Evolutionary conservation across 257 asterid species (phyloP).

Genomic region (Salvia hispanica): DNA sequence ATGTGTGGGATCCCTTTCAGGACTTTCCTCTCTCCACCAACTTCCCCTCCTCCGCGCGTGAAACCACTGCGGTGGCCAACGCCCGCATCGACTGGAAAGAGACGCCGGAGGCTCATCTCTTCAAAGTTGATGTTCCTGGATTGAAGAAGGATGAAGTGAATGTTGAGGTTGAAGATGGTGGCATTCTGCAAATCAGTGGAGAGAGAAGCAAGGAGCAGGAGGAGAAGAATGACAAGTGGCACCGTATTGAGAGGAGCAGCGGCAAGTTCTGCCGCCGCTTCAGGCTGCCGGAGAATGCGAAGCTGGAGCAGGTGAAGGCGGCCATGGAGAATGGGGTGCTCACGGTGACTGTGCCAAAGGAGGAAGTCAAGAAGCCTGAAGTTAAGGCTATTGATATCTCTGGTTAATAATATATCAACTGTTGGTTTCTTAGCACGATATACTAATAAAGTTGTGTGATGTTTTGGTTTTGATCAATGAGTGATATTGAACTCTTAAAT

Average conservation of each 20-base stretch:
- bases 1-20: slow-evolving; percentile 24
- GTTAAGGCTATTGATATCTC: slow-evolving; percentile 33
- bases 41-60: not conserved
- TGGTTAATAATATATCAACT: not conserved
- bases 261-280: slow-evolving; percentile 37
- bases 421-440: too few relatives aligned
- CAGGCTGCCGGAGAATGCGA: slow-evolving; percentile 40
- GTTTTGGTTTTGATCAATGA: too few relatives aligned
- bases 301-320: slow-evolving; percentile 34
- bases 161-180: slow-evolving; percentile 41
- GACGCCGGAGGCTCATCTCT: slow-evolving; percentile 36
- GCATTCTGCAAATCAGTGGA: slow-evolving; percentile 38
- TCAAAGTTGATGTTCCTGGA: slow-evolving; percentile 38
- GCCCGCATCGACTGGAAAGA: slow-evolving; percentile 34
- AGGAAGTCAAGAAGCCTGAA: slow-evolving; percentile 31
- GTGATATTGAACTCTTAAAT: too few relatives aligned
- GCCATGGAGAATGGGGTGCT: slow-evolving; percentile 41
- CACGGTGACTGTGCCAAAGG: slow-evolving; percentile 35
- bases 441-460: too few relatives aligned
- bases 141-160: slow-evolving; percentile 32
- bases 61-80: slow-evolving; percentile 6
- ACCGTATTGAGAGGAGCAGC: slow-evolving; percentile 42
- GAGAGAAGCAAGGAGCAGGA: slow-evolving; percentile 41
- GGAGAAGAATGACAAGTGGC: slow-evolving; percentile 42
- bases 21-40: not conserved